Conservation (phyloP, 2,329 filamentous ascomycete species). For the Fonsecaea pedrosoi region DNA sequence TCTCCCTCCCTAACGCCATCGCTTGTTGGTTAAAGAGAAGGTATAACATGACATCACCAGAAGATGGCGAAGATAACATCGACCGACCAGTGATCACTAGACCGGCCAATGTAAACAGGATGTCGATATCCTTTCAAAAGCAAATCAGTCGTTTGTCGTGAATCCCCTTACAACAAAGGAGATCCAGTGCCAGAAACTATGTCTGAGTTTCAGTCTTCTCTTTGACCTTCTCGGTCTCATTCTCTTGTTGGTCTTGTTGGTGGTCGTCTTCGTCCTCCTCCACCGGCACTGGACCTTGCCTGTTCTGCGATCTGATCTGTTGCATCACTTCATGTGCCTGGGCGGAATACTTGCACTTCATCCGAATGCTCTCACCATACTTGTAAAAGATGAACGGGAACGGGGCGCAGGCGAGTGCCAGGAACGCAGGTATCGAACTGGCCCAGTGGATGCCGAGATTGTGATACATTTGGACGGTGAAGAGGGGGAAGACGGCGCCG, state of each 20-base stretch:
- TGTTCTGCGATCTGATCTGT: conserved; percentile 31
- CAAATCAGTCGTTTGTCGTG: neutral
- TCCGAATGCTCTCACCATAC: conserved; percentile 50
- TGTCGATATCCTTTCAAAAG: neutral
- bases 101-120: neutral
- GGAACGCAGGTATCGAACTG: conserved; percentile 54
- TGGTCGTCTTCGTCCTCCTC: neutral
- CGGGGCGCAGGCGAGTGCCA: conserved; percentile 53
- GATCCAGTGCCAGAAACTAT: neutral
- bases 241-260: neutral
- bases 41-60: neutral
- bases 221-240: neutral
- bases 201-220: conserved; percentile 6
- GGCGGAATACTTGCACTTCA: conserved; percentile 51
- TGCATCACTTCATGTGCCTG: conserved; percentile 44
- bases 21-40: neutral
- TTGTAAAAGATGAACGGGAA: conserved; percentile 55
- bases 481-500: conserved; percentile 57
- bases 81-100: neutral
- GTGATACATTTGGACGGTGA: conserved; percentile 55
- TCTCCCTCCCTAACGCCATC: neutral
- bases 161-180: no score
- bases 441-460: conserved; percentile 58
- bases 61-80: neutral
- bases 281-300: neutral